Base-by-base conservation (phyloP, 139 green algal species). In the Mesotaenium endlicherianum region DNA sequence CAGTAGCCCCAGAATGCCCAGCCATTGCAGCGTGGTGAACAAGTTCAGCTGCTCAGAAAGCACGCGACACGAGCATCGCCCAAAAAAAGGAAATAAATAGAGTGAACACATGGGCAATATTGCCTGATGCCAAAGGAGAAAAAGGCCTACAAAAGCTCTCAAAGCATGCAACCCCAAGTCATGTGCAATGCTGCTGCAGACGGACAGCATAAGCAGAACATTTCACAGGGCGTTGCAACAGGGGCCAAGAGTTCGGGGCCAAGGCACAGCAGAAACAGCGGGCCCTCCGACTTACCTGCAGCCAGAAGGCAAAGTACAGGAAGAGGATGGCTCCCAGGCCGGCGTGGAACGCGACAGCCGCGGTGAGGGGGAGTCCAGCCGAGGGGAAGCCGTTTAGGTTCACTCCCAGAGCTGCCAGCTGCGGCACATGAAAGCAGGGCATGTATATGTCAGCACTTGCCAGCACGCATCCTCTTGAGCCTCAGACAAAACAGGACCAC, bases 241-340 rank as follows among this genome's bases (percentile, higher is more conserved):
- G 53, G 53, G 26, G 16, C 34, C 20, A 79, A 16, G 6, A 60
- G 70, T 79, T 67, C 26, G 5, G 16, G 5, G 11, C 44, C 11
- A 30, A 79, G 11, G 17, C 34, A 69, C 70, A 69, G 16, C 11
- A 79, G 20, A 41, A 36, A 45, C 31, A 72, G 41, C 45, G 40
- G 70, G 16, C 40, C 41, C 5, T 44, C 16, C n/a, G 34, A 78
- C 43, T 59, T 44, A 85, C 79, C 67, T 85, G 41, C 38, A 85
- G 17, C 81, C 81, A 87, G 71, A 87, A 87, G 30, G 49, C 43
- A 1, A 77, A 26, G 40, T 87, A 87, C 75, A 87, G 72, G 3
- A 67, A n/a, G 31, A 85, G 31, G 11, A 85, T 86, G 2, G 72
- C 53, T 0, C 50, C 72, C 14, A 87, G 78, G 34, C 81, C 81